Base-by-base conservation (phyloP, 1,139 yeast species). In the Saccharomycopsis hybrid region DNA sequence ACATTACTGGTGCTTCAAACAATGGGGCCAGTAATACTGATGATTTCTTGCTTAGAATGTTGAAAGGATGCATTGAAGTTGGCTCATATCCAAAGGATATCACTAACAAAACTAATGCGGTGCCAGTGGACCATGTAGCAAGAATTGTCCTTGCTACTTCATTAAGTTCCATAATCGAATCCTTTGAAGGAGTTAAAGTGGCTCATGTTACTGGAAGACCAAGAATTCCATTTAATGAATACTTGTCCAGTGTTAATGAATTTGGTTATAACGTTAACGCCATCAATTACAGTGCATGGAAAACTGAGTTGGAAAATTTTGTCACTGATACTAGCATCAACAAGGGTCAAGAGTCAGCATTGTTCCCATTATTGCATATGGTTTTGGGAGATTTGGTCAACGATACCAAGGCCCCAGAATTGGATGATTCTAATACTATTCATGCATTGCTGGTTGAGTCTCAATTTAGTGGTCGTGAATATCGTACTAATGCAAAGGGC, bases 201-300 rank as follows among this genome's bases (percentile, higher is more conserved):
- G 92, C 90, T 1, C 98, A 92, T 49, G 97, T 92, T n/a, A 92
- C 97, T 2, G 95, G 94, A 11, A 97, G 92, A 61, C 99, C 98
- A 55, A 80, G 97, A 65, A 80, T 88, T 54, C 72, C 78, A 47
- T 85, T 90, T 71, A 81, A 80, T 61, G 82, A 85, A 58, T 90
- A 81, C 69, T 69, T 92, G 60, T 79, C 81, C 35, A 63, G 82
- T 9, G 73, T 90, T 62, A 68, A 72, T 50, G 66, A 69, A 7
- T 90, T 79, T 60, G 98, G 98, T 4, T 94, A 87, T 66, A 62
- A 72, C 9, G 79, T 86, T 43, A 66, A 70, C 55, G 71, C 75
- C 45, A 74, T 73, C 11, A 88, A 81, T 60, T 92, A 92, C 61
- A 77, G 82, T 29, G 71, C 76, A 9, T 92, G 99, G 98, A 82